These are phyloP conservation scores for Pinus tabuliformis DNA, from an alignment of 75 land plant species.

Conservation along the genomic window DNA sequence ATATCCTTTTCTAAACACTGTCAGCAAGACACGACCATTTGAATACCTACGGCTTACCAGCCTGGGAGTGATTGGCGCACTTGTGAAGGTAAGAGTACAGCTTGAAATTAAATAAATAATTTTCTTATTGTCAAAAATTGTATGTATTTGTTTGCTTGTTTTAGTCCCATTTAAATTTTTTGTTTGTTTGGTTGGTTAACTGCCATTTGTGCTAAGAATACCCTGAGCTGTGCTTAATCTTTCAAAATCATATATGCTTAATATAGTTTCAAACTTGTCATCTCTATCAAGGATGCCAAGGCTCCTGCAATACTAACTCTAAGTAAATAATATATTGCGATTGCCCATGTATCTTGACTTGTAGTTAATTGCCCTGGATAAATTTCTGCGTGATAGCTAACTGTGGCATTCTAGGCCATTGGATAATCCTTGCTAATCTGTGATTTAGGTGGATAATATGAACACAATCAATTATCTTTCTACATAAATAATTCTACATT, in stretches of 20 bases:
- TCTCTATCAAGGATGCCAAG: too few relatives aligned
- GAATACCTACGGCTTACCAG: conserved; percentile 97
- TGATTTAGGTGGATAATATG: conserved; percentile 84
- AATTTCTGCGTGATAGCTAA: not conserved
- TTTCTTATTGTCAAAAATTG: not conserved
- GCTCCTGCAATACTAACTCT: too few relatives aligned
- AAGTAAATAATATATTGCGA: not conserved
- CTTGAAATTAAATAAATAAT: not conserved
- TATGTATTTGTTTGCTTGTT: not conserved
- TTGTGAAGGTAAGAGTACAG: conserved; percentile 77
- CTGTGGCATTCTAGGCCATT: too few relatives aligned
- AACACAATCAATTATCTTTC: conserved; percentile 86
- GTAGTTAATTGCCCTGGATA: not conserved
- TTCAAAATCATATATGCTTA: not conserved
- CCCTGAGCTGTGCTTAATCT: not conserved
- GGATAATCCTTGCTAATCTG: not conserved
- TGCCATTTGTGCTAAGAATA: not conserved
- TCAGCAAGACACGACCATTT: conserved; percentile 94
- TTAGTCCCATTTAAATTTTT: not conserved
- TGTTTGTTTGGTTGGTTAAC: not conserved
- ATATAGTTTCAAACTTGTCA: not conserved
- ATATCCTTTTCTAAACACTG: conserved; percentile 93
- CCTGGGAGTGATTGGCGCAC: conserved; percentile 98
- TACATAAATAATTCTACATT: conserved; percentile 88
- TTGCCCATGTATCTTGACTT: not conserved